These are phyloP conservation scores for Dinochytrium kinnereticum DNA, from an alignment of 371 early-diverging fungal species.

Conservation along the genomic window DNA sequence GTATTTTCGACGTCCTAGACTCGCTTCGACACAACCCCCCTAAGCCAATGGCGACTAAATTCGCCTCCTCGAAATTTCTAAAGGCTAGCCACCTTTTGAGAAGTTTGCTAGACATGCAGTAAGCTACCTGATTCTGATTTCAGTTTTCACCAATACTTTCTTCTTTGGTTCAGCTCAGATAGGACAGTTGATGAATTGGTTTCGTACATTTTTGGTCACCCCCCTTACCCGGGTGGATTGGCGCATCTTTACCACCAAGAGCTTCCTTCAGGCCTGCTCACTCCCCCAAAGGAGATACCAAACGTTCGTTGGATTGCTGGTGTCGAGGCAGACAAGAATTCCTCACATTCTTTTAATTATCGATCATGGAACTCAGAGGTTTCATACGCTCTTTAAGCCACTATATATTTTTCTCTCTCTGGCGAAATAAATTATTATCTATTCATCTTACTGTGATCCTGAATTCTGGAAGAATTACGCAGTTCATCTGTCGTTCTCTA, in stretches of 20 bases:
- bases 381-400: not conserved
- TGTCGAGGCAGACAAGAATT: not conserved
- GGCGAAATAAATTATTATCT: no score
- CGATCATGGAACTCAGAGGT: not conserved
- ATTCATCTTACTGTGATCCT: no score
- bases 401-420: not conserved
- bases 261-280: slow-evolving; percentile 17
- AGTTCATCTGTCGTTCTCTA: no score
- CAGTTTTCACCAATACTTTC: not conserved
- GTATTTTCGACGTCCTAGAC: slow-evolving; percentile 18
- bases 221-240: not conserved
- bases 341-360: not conserved
- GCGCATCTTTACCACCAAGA: not conserved
- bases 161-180: not conserved
- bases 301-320: not conserved
- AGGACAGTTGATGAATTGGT: not conserved
- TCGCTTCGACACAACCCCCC: slow-evolving; percentile 23
- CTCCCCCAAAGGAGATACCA: slow-evolving; percentile 28
- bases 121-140: not conserved
- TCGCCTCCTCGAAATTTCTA: slow-evolving; percentile 18
- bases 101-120: slow-evolving; percentile 10
- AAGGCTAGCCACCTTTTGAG: slow-evolving; percentile 13
- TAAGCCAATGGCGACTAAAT: slow-evolving; percentile 27
- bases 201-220: not conserved
- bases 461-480: no score